Evolutionary conservation across 176 grass and related monocot species (phyloP).

Genomic region (Musa acuminata): DNA sequence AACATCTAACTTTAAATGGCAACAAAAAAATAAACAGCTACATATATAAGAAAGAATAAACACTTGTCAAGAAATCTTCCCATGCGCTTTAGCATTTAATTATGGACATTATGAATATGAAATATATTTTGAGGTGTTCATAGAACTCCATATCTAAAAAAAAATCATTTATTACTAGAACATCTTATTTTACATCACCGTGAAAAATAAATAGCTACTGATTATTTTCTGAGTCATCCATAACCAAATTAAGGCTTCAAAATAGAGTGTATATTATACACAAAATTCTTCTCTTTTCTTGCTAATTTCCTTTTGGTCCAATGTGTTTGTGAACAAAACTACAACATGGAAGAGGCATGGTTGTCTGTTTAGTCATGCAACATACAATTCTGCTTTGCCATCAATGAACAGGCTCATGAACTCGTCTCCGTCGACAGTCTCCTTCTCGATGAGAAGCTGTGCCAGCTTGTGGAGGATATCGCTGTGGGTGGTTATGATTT

Average conservation of each 20-base stretch:
- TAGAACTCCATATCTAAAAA: no score
- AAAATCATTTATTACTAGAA: no score
- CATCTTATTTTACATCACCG: no score
- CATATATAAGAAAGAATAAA: no score
- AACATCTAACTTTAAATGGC: no score
- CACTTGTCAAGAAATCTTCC: no score
- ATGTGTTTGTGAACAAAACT: conserved; percentile 1
- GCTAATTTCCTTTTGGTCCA: not conserved
- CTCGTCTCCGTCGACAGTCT: conserved; percentile 91
- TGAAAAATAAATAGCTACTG: no score
- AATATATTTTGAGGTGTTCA: no score
- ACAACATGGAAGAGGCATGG: not conserved
- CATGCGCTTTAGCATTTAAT: no score
- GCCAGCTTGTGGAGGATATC: conserved; percentile 92
- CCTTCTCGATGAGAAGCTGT: conserved; percentile 92
- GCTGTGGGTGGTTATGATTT: conserved; percentile 61
- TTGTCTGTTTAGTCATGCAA: conserved; percentile 33
- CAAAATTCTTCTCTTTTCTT: not conserved
- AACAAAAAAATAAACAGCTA: no score
- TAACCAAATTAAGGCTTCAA: not conserved
- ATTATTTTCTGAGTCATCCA: not conserved
- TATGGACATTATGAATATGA: no score
- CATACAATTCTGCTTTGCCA: conserved; percentile 74
- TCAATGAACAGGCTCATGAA: conserved; percentile 99
- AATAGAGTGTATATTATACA: not conserved